Conservation (phyloP, 106 monocot genomes). For the Dioscorea alata region DNA sequence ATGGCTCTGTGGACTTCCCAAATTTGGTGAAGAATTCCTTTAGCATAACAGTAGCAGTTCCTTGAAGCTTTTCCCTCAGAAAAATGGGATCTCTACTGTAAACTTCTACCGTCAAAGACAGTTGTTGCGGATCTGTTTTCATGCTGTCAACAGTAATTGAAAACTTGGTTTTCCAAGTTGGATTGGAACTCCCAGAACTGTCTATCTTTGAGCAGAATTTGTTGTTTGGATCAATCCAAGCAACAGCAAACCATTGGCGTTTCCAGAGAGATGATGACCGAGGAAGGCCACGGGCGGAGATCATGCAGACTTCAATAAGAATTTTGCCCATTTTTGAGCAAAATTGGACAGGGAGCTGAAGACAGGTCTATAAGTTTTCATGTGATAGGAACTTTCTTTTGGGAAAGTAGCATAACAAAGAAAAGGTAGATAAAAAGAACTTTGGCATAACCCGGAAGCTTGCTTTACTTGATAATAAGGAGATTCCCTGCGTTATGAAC, state of each 20-base stretch:
- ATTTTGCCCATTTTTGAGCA: conserved; percentile 36
- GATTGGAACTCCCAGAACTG: conserved; percentile 34
- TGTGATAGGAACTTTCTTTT: neutral
- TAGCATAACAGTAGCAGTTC: conserved; percentile 41
- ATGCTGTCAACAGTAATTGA: conserved; percentile 23
- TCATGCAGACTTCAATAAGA: conserved; percentile 56
- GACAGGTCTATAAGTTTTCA: neutral
- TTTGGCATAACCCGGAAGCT: neutral
- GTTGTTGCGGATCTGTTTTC: conserved; percentile 11
- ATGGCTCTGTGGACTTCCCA: conserved; percentile 7
- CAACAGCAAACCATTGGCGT: conserved; percentile 76
- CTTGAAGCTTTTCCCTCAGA: conserved; percentile 58
- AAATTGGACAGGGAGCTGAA: too few relatives aligned
- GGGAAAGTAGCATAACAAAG: conserved; percentile 3
- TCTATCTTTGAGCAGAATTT: conserved; percentile 81
- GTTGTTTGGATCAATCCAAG: conserved; percentile 59
- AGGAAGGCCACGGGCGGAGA: conserved; percentile 62
- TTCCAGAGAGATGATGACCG: conserved; percentile 48
- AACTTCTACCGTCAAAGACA: conserved; percentile 49
- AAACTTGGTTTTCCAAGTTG: conserved; percentile 76
- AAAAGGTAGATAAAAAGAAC: neutral
- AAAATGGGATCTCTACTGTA: conserved; percentile 70
- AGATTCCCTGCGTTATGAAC: conserved; percentile 4
- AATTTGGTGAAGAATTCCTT: conserved; percentile 56
- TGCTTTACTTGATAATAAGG: conserved; percentile 19